A percentile compares a stretch with the other conserved stretches of the same genome.
phyloP scores from a whole-genome alignment of 2,329 filamentous ascomycete species.

The Cadophora luteo-olivacea region DNA sequence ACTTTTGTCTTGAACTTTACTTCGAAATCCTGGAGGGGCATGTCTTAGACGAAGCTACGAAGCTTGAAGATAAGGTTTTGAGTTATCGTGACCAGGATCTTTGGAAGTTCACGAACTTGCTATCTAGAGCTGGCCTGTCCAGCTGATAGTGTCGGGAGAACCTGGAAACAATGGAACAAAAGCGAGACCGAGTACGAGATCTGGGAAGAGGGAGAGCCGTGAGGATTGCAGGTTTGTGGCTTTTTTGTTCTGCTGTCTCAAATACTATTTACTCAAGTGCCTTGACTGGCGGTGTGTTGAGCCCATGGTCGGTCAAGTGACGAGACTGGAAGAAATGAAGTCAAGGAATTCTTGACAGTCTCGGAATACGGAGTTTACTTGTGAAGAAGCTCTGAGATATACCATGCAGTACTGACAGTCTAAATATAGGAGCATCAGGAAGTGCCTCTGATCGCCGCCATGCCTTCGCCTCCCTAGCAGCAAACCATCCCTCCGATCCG shows the following conservation, averaged over 20 bases:
- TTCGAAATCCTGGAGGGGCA: too few species aligned
- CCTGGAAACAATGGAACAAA: neutral
- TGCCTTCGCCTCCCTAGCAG: conserved; percentile 51
- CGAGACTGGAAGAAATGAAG: too few species aligned
- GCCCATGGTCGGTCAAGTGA: too few species aligned
- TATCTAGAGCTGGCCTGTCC: neutral
- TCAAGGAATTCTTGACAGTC: too few species aligned
- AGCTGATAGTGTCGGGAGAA: neutral
- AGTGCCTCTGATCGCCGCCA: conserved; percentile 53
- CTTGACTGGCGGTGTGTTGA: too few species aligned
- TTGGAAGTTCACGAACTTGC: neutral
- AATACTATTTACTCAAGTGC: neutral
- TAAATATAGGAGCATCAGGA: conserved; percentile 49
- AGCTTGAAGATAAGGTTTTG: too few species aligned
- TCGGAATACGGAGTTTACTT: neutral
- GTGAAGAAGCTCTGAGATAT: neutral
- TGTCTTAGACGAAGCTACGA: too few species aligned
- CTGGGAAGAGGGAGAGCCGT: neutral
- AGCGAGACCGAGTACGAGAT: neutral
- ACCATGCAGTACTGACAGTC: conserved; percentile 8
- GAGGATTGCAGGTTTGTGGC: conserved; percentile 8
- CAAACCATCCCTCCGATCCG: conserved; percentile 49
- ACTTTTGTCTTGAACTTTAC: neutral
- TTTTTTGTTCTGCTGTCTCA: neutral
- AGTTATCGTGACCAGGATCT: neutral